These are phyloP conservation scores for Fomitopsis betulina DNA, from an alignment of 1,284 basidiomycete species.

Conservation along the genomic window DNA sequence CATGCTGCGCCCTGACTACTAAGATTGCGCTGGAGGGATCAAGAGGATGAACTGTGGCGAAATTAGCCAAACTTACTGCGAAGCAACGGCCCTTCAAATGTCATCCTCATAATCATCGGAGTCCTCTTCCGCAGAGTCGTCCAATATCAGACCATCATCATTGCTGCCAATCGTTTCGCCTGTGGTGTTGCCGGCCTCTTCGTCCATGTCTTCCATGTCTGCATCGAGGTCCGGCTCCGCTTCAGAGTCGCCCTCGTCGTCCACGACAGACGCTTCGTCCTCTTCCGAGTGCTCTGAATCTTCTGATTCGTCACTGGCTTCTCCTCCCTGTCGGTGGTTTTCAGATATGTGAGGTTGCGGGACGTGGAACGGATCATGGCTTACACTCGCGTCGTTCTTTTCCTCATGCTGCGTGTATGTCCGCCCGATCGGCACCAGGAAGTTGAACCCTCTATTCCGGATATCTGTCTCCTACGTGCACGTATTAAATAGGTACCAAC, in stretches of 20 bases:
- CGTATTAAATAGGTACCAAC: background rate
- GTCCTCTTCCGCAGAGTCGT: conserved; percentile 14
- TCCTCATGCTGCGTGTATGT: conserved; percentile 72
- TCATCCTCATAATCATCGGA: conserved; percentile 13
- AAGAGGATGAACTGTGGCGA: background rate
- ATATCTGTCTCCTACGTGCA: conserved; percentile 47
- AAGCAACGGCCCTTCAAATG: background rate
- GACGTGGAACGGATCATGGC: background rate
- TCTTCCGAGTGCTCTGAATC: conserved; percentile 29
- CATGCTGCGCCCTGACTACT: no score
- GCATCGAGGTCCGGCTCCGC: conserved; percentile 55
- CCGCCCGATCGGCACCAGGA: conserved; percentile 69
- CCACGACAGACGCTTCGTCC: conserved; percentile 32
- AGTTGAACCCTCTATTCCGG: conserved; percentile 61
- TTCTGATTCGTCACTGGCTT: conserved; percentile 40
- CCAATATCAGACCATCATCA: conserved; percentile 24
- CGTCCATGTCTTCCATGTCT: conserved; percentile 70
- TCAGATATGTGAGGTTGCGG: background rate
- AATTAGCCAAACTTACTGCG: background rate
- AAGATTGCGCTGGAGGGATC: background rate
- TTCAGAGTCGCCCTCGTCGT: conserved; percentile 30
- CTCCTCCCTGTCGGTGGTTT: conserved; percentile 35
- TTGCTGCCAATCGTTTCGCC: conserved; percentile 35
- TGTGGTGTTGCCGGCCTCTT: conserved; percentile 36
- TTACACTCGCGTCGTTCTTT: conserved; percentile 76